Conservation (phyloP, 2,329 filamentous ascomycete genomes). For the Trichocomaceae sp. region DNA sequence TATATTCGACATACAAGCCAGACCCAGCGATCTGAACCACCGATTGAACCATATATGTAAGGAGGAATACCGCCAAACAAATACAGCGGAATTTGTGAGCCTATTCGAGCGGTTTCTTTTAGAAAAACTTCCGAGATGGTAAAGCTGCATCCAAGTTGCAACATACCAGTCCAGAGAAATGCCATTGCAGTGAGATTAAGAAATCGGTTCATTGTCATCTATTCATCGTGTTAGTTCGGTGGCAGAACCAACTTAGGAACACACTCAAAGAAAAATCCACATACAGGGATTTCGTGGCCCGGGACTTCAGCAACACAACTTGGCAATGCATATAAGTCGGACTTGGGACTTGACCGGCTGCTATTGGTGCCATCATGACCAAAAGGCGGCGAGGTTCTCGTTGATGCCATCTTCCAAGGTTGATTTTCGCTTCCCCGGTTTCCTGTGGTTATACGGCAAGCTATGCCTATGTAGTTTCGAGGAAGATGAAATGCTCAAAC, state of each 20-base stretch:
- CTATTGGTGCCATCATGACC: background rate
- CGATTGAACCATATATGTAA: slow-evolving; percentile 55
- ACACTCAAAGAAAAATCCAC: background rate
- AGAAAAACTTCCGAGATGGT: background rate
- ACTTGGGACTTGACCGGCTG: slow-evolving; percentile 5
- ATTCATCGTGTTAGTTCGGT: slow-evolving; percentile 18
- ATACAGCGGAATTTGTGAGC: slow-evolving; percentile 50
- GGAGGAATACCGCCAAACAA: slow-evolving; percentile 47
- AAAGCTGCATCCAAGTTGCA: background rate
- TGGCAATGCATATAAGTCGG: slow-evolving; percentile 2
- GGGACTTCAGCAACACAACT: background rate
- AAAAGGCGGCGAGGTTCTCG: background rate
- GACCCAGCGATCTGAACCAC: slow-evolving; percentile 54
- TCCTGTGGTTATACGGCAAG: background rate
- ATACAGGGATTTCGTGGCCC: slow-evolving; percentile 1
- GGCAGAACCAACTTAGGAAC: background rate
- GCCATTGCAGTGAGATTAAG: slow-evolving; percentile 54
- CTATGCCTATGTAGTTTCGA: background rate
- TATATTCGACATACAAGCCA: slow-evolving; percentile 45
- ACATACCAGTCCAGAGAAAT: slow-evolving; percentile 54
- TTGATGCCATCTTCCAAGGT: background rate
- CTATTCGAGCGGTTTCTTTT: background rate
- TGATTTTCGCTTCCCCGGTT: too few species aligned
- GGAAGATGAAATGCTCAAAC: background rate
- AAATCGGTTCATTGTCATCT: slow-evolving; percentile 47